Base-by-base conservation (phyloP, 768 basidiomycete species). In the Kwoniella heveanensis region DNA sequence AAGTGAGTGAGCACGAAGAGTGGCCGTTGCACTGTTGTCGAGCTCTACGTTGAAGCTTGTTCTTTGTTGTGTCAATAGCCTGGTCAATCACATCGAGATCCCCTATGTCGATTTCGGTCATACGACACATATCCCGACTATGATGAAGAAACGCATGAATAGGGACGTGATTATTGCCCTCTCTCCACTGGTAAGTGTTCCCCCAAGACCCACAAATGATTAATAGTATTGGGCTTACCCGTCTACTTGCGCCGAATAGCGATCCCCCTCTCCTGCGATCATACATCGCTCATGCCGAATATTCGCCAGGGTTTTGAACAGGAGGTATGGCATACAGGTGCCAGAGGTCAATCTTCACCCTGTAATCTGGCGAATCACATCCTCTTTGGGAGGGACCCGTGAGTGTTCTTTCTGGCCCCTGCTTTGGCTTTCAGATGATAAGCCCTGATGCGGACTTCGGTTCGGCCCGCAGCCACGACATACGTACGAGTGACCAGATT, bases 291-390 rank as follows among this genome's bases (percentile, higher is more conserved):
- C 37, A 50, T 59, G 62, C 30, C 85, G 88, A 17, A 83, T 85
- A 26, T 81, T 94, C 22, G 89, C 88, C 6, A 85, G 83, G 65
- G 82, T 80, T 55, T 71, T 90, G 65, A 79, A 86, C 59, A 72
- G 79, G 19, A 72, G 76, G 1, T 90, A 87, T 77, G 85, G 84
- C 21, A 80, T 93, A 17, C 76, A 79, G 54, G 86, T 87, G 6
- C 91, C 92, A 4, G 90, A 90, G 73, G 80, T 84, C 66, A 95
- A 94, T 74, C 84, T 84, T 1, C 86, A 86, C 9, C 88, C 89
- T 1, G 79, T 92, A 21, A 82, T 92, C 36, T 95, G 92, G 92
- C 84, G 89, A 17, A 82, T 87, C 1, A 83, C 88, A 22, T 84
- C 86, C 60, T 82, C 83, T 13, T 81, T 94, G 57, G 85, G 87